Evolutionary conservation across 768 basidiomycete genomes (phyloP).

Genomic region (Astraeus odoratus): DNA sequence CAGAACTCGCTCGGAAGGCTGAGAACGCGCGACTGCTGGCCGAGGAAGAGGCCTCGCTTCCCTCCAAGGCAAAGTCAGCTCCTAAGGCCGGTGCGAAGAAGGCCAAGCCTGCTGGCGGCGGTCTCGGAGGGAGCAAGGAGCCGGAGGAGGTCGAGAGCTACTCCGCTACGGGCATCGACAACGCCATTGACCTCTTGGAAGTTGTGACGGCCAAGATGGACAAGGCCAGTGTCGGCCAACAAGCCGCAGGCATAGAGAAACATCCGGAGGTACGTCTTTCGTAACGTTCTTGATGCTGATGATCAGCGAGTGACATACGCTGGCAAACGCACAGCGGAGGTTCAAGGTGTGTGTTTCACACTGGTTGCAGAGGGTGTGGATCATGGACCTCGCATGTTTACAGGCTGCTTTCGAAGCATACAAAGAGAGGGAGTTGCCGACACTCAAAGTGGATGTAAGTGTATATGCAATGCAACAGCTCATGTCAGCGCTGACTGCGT

Average conservation of each 20-base stretch:
- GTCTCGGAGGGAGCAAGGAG: slow-evolving; percentile 11
- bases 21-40: slow-evolving; percentile 80
- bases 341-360: slow-evolving; percentile 56
- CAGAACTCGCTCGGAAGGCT: slow-evolving; percentile 79
- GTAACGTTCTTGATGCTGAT: not conserved
- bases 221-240: slow-evolving; percentile 83
- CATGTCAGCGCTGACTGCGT: slow-evolving; percentile 6
- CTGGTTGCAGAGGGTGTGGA: not conserved
- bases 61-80: slow-evolving; percentile 54
- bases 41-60: slow-evolving; percentile 70
- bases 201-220: slow-evolving; percentile 90
- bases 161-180: slow-evolving; percentile 83
- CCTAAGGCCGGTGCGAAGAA: slow-evolving; percentile 63
- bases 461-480: not conserved
- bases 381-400: slow-evolving; percentile 1
- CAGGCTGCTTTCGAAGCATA: slow-evolving; percentile 90
- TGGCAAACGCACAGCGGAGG: slow-evolving; percentile 50
- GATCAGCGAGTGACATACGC: slow-evolving; percentile 11
- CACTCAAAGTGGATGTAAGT: slow-evolving; percentile 63
- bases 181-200: slow-evolving; percentile 82
- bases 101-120: slow-evolving; percentile 49
- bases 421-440: slow-evolving; percentile 79
- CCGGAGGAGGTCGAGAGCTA: slow-evolving; percentile 54
- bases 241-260: slow-evolving; percentile 79
- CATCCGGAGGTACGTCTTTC: slow-evolving; percentile 79